These are phyloP conservation scores for Populus hybrid DNA, from an alignment of 441 rosid genomes.

Conservation along the genomic window DNA sequence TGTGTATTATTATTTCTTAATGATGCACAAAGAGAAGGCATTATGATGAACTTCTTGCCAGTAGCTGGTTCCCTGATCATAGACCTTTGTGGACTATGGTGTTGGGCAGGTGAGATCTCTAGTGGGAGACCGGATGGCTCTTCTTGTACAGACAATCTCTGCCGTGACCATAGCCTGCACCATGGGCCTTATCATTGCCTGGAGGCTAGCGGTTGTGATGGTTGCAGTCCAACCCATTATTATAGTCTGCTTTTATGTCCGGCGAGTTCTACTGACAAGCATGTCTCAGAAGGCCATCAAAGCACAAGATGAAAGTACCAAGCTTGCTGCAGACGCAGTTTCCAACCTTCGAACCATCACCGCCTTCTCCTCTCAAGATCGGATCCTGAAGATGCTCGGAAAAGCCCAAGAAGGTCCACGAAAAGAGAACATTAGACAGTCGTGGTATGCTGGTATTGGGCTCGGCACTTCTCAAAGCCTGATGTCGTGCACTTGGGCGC, in stretches of 20 bases:
- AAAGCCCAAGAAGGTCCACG: conserved; percentile 57
- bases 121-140: conserved; percentile 69
- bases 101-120: conserved; percentile 68
- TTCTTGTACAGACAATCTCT: conserved; percentile 63
- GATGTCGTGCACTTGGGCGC: conserved; percentile 44
- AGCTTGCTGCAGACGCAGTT: conserved; percentile 71
- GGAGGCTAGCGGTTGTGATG: conserved; percentile 80
- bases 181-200: conserved; percentile 74
- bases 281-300: conserved; percentile 61
- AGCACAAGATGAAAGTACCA: conserved; percentile 71
- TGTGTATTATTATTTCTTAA: not conserved
- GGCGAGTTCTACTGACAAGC: conserved; percentile 49
- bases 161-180: conserved; percentile 65
- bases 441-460: conserved; percentile 67
- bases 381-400: conserved; percentile 57
- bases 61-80: not conserved
- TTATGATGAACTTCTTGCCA: not conserved
- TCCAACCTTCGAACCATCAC: conserved; percentile 65
- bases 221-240: conserved; percentile 76
- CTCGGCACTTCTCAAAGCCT: conserved; percentile 59
- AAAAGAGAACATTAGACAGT: conserved; percentile 58
- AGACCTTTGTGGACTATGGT: not conserved
- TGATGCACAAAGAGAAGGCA: too few species aligned
- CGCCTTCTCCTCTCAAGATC: conserved; percentile 71
- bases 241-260: conserved; percentile 56